Percentiles rank a stretch among this genome's conserved stretches.
phyloP scores from a whole-genome alignment of 2,329 filamentous ascomycete genomes.

The Colletotrichum australisinense region DNA sequence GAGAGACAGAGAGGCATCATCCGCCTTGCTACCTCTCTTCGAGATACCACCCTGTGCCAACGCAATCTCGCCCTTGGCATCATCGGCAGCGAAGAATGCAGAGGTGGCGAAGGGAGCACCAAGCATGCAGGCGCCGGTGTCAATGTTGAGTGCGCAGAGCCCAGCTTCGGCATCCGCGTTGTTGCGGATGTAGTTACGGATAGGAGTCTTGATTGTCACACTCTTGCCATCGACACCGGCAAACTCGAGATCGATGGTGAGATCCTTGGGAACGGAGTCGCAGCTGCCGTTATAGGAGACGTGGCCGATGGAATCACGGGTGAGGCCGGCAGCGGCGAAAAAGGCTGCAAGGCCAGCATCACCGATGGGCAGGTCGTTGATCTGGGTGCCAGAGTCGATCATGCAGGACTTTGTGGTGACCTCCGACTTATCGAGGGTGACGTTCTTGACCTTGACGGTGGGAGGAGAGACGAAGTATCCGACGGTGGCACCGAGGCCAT shows the following conservation, averaged over 20 bases:
- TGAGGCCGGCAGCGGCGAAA: not conserved
- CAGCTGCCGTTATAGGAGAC: conserved; percentile 17
- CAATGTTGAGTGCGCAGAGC: conserved; percentile 20
- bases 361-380: conserved; percentile 17
- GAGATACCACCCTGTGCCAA: conserved; percentile 22
- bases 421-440: conserved; percentile 8
- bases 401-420: not conserved
- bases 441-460: conserved; percentile 20
- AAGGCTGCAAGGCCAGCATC: not conserved
- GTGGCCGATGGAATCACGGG: conserved; percentile 4
- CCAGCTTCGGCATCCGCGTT: not conserved
- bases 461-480: conserved; percentile 24
- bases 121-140: conserved; percentile 22
- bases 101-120: conserved; percentile 18
- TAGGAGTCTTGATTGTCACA: conserved; percentile 22
- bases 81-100: conserved; percentile 19
- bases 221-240: conserved; percentile 12
- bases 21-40: not conserved
- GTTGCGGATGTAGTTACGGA: conserved; percentile 33
- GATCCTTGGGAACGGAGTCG: conserved; percentile 13
- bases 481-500: conserved; percentile 17
- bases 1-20: not conserved
- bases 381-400: conserved; percentile 24
- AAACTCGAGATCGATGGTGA: conserved; percentile 28
- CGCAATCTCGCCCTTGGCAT: conserved; percentile 21